Evolutionary conservation across 768 basidiomycete genomes (phyloP).

Genomic region (Boletus rufocinnamomeus): DNA sequence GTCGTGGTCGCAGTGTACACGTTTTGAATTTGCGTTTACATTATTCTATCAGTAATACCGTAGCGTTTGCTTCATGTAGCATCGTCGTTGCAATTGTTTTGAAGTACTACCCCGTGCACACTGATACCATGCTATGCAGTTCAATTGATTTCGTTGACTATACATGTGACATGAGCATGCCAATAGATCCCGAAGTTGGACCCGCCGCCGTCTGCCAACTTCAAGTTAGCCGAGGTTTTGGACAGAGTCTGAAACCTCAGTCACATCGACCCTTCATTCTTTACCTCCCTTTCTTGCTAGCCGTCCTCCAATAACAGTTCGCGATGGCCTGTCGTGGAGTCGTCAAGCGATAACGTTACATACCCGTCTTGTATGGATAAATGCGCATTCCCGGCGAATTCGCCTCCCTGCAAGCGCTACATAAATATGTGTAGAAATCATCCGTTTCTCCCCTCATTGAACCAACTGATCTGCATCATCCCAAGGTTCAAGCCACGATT

Average conservation of each 20-base stretch:
- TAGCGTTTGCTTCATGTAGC: constrained; percentile 33
- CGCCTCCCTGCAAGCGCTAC: not conserved
- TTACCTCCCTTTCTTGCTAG: not conserved
- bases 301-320: not conserved
- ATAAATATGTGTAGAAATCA: not conserved
- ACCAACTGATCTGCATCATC: not conserved
- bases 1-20: constrained; percentile 12
- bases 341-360: too few relatives aligned
- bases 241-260: too few relatives aligned
- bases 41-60: constrained; percentile 37
- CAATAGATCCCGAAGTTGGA: not conserved
- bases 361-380: too few relatives aligned
- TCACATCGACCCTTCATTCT: not conserved
- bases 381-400: not conserved
- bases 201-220: too few relatives aligned
- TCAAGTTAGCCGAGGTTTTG: not conserved
- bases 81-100: constrained; percentile 28
- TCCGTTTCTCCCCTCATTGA: not conserved
- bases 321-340: too few relatives aligned
- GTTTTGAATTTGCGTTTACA: constrained; percentile 20
- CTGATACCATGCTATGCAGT: constrained; percentile 12
- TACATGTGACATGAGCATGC: not conserved
- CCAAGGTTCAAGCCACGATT: not conserved
- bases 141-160: not conserved
- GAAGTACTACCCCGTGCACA: constrained; percentile 17